These are phyloP conservation scores for Penicillium sp. DNA, from an alignment of 2,329 filamentous ascomycete species.

Conservation along the genomic window DNA sequence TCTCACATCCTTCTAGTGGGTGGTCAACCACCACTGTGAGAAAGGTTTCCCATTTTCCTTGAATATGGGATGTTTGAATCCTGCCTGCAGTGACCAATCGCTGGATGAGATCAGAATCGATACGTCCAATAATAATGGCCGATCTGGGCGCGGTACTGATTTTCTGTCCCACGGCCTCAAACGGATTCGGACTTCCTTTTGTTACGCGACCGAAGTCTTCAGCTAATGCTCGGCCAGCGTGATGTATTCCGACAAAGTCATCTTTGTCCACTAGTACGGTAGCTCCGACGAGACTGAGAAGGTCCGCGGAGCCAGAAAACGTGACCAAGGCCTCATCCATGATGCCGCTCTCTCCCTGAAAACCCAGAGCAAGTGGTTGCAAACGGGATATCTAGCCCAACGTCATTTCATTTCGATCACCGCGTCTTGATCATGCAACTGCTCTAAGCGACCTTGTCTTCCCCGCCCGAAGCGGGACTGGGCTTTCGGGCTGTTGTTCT, in stretches of 20 bases:
- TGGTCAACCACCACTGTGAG: slow-evolving; percentile 59
- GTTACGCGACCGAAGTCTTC: slow-evolving; percentile 14
- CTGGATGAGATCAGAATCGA: slow-evolving; percentile 12
- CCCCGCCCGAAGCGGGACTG: background rate
- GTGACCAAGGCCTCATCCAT: slow-evolving; percentile 13
- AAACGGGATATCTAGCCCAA: background rate
- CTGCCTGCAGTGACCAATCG: slow-evolving; percentile 40
- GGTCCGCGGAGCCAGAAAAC: background rate
- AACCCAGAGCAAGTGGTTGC: background rate
- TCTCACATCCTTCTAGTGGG: slow-evolving; percentile 58
- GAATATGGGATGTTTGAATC: slow-evolving; percentile 59
- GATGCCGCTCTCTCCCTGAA: background rate
- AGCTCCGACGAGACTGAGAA: slow-evolving; percentile 8
- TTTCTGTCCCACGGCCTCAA: background rate
- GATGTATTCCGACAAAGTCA: slow-evolving; percentile 15
- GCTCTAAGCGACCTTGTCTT: background rate
- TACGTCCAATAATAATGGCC: slow-evolving; percentile 12
- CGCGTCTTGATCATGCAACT: background rate
- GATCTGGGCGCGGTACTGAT: background rate
- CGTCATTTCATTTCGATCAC: background rate
- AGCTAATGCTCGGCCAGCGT: slow-evolving; percentile 11
- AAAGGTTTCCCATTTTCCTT: slow-evolving; percentile 72
- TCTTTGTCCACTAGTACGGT: slow-evolving; percentile 2
- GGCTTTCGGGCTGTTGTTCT: slow-evolving; percentile 7
- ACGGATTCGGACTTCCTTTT: slow-evolving; percentile 4